phyloP scores from a whole-genome alignment of 2,329 filamentous ascomycete genomes.

The Stachybotrys echinatus region DNA sequence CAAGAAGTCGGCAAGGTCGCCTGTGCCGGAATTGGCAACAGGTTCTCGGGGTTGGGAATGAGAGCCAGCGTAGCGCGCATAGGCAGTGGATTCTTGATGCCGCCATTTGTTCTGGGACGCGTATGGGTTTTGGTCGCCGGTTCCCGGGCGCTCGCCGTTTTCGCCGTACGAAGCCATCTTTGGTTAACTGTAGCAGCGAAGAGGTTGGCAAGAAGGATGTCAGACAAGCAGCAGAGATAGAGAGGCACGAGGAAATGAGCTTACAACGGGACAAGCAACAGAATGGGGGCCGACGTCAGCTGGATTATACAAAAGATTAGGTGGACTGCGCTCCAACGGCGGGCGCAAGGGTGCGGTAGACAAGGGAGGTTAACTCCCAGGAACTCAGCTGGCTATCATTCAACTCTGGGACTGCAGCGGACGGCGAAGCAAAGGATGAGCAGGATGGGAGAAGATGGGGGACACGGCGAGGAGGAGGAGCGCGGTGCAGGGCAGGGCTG shows the following conservation, averaged over 20 bases:
- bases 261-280: neutral
- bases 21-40: constrained; percentile 33
- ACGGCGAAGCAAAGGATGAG: neutral
- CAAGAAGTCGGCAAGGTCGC: constrained; percentile 50
- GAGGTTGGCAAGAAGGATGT: neutral
- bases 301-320: neutral
- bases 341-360: neutral
- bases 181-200: neutral
- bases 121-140: constrained; percentile 43
- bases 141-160: neutral
- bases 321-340: neutral
- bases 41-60: constrained; percentile 21
- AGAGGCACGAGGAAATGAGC: neutral
- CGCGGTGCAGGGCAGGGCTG: too few relatives aligned
- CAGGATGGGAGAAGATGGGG: neutral
- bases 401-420: neutral
- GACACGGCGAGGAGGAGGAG: neutral
- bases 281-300: neutral
- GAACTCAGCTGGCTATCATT: neutral
- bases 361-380: neutral
- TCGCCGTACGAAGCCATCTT: constrained; percentile 11
- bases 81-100: constrained; percentile 58
- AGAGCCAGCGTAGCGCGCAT: constrained; percentile 39
- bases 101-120: constrained; percentile 55
- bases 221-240: neutral